Evolutionary conservation across 2,329 filamentous ascomycete species (phyloP).

Genomic region (Biscogniauxia sp.): DNA sequence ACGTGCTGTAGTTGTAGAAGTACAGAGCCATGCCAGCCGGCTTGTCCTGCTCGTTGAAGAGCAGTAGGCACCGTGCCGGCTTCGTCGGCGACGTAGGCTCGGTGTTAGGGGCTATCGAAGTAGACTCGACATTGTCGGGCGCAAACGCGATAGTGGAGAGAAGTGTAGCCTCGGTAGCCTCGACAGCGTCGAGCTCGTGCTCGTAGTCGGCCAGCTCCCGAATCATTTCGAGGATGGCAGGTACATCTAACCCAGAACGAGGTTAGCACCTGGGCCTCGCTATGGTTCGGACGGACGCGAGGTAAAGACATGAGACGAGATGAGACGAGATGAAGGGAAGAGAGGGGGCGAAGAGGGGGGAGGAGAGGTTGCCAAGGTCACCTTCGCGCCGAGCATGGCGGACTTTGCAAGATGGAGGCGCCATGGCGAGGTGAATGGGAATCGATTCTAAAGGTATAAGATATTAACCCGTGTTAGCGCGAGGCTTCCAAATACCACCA

Average conservation of each 20-base stretch:
- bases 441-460: too few relatives aligned
- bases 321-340: too few relatives aligned
- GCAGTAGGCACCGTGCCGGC: constrained; percentile 75
- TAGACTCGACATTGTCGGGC: constrained; percentile 43
- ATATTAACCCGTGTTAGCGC: too few relatives aligned
- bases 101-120: constrained; percentile 39
- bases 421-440: constrained; percentile 25
- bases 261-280: constrained; percentile 6
- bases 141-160: constrained; percentile 77
- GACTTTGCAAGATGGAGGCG: constrained; percentile 37
- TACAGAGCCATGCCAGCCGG: constrained; percentile 79
- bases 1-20: constrained; percentile 95
- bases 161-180: constrained; percentile 75
- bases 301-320: too few relatives aligned
- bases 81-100: constrained; percentile 53
- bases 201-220: constrained; percentile 87
- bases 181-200: constrained; percentile 68
- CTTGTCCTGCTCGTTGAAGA: constrained; percentile 50
- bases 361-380: constrained; percentile 27
- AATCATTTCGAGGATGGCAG: constrained; percentile 78
- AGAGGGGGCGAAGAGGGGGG: too few relatives aligned
- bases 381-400: constrained; percentile 61
- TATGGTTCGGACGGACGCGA: background rate
- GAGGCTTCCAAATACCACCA: too few relatives aligned
- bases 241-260: constrained; percentile 60